Base-by-base conservation (phyloP, 805 yeast genomes). In the Ogataea ramenticola region DNA sequence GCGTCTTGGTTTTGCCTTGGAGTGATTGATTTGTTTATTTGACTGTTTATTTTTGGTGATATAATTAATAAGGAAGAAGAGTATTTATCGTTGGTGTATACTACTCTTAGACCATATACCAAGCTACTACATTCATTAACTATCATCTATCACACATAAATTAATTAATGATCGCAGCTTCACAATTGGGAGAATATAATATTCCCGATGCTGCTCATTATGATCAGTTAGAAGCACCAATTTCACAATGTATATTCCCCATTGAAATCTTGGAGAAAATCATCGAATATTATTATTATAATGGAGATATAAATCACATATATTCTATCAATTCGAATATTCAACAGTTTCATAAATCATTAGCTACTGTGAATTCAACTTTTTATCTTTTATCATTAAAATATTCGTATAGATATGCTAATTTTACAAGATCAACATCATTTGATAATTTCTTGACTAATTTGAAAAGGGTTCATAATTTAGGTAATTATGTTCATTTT, bases 371-470 rank as follows among this genome's bases (percentile, higher is more conserved):
- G 17, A 75, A 76, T 55, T 75, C 72, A 51, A 72, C 77, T 15
- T 77, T 82, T 56, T 73, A 79, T 55, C 74, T 75, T 45, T 65
- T 82, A 27, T 73, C 81, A 30, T 64, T 74, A 40, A 75, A 80
- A 48, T 74, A 79, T 49, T 62, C 80, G 24, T 83, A 82, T 63
- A 75, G 76, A 51, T 82, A 82, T 54, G 80, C 85, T 48, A 75
- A 77, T 41, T 84, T 88, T 64, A 82, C 86, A 48, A 77, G 93
- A 36, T 91, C 96, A 5, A 85, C 80, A 45, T 73, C 89, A 11
- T 88, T 88, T 54, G 86, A 82, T 59, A 77, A 72, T 53, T 82
- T 89, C 52, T 68, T 86, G 37, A 70, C 64, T 46, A 75, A 86
- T 48, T 61, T 82, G 32, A 66, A 68, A 42, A 65, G 68, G 2